Percentiles rank a stretch among this genome's conserved stretches.
phyloP scores from a whole-genome alignment of 2,329 filamentous ascomycete genomes.

The Talaromyces sp. region DNA sequence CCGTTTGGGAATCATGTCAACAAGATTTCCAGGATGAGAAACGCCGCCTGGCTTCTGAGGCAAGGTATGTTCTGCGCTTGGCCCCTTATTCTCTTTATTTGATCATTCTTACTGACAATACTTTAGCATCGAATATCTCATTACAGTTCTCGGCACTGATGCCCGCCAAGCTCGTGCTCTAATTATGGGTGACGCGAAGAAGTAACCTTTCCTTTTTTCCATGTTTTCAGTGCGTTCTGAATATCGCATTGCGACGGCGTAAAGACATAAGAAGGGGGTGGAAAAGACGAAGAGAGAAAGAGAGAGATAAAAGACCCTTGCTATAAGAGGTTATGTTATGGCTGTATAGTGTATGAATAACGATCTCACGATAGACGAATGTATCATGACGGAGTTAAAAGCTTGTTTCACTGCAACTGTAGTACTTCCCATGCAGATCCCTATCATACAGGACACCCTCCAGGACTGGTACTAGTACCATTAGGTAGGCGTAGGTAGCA shows the following conservation, averaged over 20 bases:
- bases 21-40: conserved; percentile 74
- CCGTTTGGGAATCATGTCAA: conserved; percentile 73
- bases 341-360: conserved; percentile 38
- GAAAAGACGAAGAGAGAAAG: neutral
- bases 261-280: neutral
- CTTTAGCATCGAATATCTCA: conserved; percentile 64
- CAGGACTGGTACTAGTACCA: no score
- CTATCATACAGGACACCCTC: no score
- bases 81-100: neutral
- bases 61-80: conserved; percentile 66
- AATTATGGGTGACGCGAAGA: conserved; percentile 32
- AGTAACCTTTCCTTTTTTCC: conserved; percentile 8
- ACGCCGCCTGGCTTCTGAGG: conserved; percentile 67
- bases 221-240: neutral
- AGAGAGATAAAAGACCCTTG: neutral
- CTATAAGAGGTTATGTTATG: neutral
- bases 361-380: conserved; percentile 43
- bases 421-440: neutral
- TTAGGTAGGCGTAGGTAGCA: no score
- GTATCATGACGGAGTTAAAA: conserved; percentile 31
- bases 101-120: neutral
- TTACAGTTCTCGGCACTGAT: conserved; percentile 62
- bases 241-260: conserved; percentile 7
- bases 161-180: conserved; percentile 56
- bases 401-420: neutral